A percentile compares a stretch with the other conserved stretches of the same genome.
These are phyloP conservation scores for Ophiostoma triangulosporum DNA, from an alignment of 2,329 filamentous ascomycete species.

Conservation along the genomic window DNA sequence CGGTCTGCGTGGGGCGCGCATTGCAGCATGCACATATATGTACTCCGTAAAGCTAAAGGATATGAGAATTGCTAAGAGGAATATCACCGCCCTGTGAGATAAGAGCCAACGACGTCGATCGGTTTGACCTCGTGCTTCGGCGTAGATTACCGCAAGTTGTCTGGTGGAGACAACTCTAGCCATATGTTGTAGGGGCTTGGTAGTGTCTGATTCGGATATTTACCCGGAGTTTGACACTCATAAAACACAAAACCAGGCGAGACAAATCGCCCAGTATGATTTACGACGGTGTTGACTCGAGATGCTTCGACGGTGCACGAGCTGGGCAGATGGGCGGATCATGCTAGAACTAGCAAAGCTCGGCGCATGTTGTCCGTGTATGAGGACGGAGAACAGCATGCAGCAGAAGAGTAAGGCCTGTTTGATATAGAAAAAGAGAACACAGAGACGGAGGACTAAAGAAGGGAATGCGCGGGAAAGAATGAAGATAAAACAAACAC, in stretches of 20 bases:
- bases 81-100: constrained; percentile 3
- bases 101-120: constrained; percentile 1
- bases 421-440: neutral
- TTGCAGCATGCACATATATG: no score
- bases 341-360: neutral
- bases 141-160: constrained; percentile 2
- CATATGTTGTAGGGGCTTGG: neutral
- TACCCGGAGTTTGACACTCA: neutral
- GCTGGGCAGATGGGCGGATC: no score
- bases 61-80: neutral
- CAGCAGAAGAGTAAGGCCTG: neutral
- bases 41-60: no score
- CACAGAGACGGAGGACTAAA: neutral
- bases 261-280: neutral
- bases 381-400: neutral
- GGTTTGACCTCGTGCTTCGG: constrained; percentile 7
- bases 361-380: neutral
- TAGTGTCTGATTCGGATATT: neutral
- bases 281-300: neutral
- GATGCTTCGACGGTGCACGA: neutral
- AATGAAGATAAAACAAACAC: neutral
- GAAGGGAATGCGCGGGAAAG: neutral
- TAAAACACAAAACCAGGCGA: neutral
- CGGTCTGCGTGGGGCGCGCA: no score
- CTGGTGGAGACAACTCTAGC: neutral